phyloP scores from a whole-genome alignment of 805 yeast species.

The Candida krabiensis region DNA sequence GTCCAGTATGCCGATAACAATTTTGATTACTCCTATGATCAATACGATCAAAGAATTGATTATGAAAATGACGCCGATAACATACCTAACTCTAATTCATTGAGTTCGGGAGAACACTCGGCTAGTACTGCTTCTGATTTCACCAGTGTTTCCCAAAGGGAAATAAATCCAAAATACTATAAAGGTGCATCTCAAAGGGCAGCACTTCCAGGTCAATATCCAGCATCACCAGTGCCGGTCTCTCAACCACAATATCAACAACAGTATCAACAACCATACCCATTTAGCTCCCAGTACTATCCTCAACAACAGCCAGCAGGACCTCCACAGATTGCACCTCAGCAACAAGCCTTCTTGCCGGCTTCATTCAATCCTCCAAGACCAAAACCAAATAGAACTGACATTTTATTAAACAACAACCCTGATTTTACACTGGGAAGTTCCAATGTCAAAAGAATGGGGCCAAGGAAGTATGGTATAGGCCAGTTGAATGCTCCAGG shows the following conservation, averaged over 20 bases:
- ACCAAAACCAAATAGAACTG: slow-evolving; percentile 34
- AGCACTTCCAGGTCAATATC: slow-evolving; percentile 21
- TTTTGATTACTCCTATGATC: slow-evolving; percentile 12
- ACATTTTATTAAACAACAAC: slow-evolving; percentile 43
- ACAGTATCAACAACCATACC: slow-evolving; percentile 18
- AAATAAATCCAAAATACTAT: slow-evolving; percentile 59
- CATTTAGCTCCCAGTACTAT: slow-evolving; percentile 23
- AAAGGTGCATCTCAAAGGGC: slow-evolving; percentile 33
- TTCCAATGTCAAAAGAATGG: slow-evolving; percentile 15
- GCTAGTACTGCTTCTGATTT: slow-evolving; percentile 55
- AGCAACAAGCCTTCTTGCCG: slow-evolving; percentile 12
- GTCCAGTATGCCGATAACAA: slow-evolving; percentile 1
- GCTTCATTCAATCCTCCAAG: slow-evolving; percentile 12
- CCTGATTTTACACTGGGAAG: slow-evolving; percentile 45
- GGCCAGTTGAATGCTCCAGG: slow-evolving; percentile 16
- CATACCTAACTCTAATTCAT: slow-evolving; percentile 4
- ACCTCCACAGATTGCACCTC: slow-evolving; percentile 10
- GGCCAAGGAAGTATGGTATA: slow-evolving; percentile 25
- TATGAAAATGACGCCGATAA: slow-evolving; percentile 5
- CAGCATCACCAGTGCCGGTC: slow-evolving; percentile 17
- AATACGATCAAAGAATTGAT: slow-evolving; percentile 14
- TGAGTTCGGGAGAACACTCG: slow-evolving; percentile 17
- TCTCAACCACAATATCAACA: slow-evolving; percentile 9
- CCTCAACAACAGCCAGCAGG: slow-evolving; percentile 27
- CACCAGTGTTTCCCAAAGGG: slow-evolving; percentile 79